phyloP scores from a whole-genome alignment of 164 flowering plant genomes.

The Liquidambar formosana region DNA sequence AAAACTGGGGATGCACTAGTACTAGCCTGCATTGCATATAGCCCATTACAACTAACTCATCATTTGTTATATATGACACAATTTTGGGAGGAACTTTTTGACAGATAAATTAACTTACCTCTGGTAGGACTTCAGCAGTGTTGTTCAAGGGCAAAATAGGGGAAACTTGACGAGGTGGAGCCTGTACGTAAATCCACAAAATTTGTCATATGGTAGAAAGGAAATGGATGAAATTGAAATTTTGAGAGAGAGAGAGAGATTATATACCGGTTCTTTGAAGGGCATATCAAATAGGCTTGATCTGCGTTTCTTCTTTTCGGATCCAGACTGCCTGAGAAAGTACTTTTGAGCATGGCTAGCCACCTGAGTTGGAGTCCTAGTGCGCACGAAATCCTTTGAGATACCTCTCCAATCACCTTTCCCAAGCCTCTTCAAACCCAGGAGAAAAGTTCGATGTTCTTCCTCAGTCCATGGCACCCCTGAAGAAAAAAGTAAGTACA shows the following conservation, averaged over 20 bases:
- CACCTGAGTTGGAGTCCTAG: slow-evolving; percentile 45
- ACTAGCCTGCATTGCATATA: too few species aligned
- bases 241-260: neutral
- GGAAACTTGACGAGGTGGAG: too few species aligned
- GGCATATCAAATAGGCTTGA: slow-evolving; percentile 39
- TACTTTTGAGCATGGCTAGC: too few species aligned
- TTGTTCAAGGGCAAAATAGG: too few species aligned
- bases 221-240: neutral
- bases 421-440: slow-evolving; percentile 39
- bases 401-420: slow-evolving; percentile 55
- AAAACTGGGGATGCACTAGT: too few species aligned
- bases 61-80: too few species aligned
- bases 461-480: slow-evolving; percentile 49
- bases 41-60: too few species aligned
- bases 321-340: slow-evolving; percentile 18
- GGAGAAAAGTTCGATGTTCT: slow-evolving; percentile 38
- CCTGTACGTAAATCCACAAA: too few species aligned
- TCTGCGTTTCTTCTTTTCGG: slow-evolving; percentile 26
- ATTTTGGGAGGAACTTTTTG: too few species aligned
- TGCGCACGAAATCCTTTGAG: slow-evolving; percentile 35
- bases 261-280: slow-evolving; percentile 8
- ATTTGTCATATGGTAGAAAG: too few species aligned
- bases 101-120: too few species aligned
- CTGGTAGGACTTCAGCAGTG: too few species aligned
- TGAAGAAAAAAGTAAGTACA: slow-evolving; percentile 3